Percentiles rank a stretch among this genome's conserved stretches.
Conservation (phyloP, 2,329 filamentous ascomycete genomes). For the Neofusicoccum sp. region DNA sequence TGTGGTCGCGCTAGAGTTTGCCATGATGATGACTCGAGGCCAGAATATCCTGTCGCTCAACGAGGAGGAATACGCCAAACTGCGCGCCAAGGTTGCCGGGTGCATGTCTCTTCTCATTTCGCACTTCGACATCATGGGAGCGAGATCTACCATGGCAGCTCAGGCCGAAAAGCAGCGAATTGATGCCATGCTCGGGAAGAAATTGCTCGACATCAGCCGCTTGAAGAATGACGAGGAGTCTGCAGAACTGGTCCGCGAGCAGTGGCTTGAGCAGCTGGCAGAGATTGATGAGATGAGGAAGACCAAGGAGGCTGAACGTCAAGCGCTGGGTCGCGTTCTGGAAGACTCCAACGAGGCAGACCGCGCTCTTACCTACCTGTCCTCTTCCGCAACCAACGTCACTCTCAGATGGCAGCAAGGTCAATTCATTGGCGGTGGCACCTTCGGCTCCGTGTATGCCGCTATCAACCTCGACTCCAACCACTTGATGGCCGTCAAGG, state of each 20-base stretch:
- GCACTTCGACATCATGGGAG: constrained; percentile 99
- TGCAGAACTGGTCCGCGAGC: constrained; percentile 69
- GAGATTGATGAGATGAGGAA: constrained; percentile 78
- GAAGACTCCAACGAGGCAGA: constrained; percentile 96
- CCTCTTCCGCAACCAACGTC: constrained; percentile 91
- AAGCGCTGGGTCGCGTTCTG: constrained; percentile 84
- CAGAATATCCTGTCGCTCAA: constrained; percentile 90
- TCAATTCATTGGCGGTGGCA: constrained; percentile 95
- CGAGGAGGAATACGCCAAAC: constrained; percentile 80
- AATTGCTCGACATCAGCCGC: constrained; percentile 75
- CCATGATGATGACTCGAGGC: constrained; percentile 95
- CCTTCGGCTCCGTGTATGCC: constrained; percentile 95
- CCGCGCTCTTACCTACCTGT: constrained; percentile 89
- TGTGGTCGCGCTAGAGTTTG: constrained; percentile 91
- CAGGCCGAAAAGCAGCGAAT: constrained; percentile 90
- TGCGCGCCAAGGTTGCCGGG: constrained; percentile 87
- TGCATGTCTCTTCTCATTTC: constrained; percentile 98
- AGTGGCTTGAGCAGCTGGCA: constrained; percentile 72
- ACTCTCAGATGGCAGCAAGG: constrained; percentile 98
- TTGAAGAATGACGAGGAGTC: constrained; percentile 84
- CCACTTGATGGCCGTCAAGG: constrained; percentile 97
- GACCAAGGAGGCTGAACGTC: constrained; percentile 80
- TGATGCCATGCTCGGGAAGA: constrained; percentile 76
- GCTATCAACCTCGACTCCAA: constrained; percentile 97
- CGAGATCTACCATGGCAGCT: constrained; percentile 87